Conservation (phyloP, 768 basidiomycete genomes). For the Amanita molliuscula region DNA sequence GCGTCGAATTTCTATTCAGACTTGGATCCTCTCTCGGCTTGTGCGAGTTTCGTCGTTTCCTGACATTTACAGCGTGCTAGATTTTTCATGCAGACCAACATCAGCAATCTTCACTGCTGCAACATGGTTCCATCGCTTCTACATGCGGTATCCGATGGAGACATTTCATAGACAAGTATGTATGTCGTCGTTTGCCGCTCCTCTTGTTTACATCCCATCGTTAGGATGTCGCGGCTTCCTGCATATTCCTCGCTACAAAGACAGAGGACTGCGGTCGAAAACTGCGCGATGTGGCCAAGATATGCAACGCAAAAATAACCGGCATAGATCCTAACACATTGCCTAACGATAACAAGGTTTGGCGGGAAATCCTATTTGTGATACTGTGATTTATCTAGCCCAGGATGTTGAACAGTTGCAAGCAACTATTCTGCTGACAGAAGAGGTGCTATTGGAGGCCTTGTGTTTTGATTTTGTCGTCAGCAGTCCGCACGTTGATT, state of each 20-base stretch:
- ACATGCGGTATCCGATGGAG: slow-evolving; percentile 78
- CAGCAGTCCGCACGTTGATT: slow-evolving; percentile 63
- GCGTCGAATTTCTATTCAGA: slow-evolving; percentile 80
- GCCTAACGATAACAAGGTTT: slow-evolving; percentile 55
- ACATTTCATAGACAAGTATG: slow-evolving; percentile 72
- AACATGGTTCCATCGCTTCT: slow-evolving; percentile 87
- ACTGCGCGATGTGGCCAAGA: slow-evolving; percentile 72
- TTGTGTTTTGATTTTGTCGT: slow-evolving; percentile 82
- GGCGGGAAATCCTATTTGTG: slow-evolving; percentile 9
- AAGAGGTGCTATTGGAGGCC: slow-evolving; percentile 72
- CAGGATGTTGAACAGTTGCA: slow-evolving; percentile 75
- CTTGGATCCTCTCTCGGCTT: slow-evolving; percentile 66
- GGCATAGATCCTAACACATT: slow-evolving; percentile 46
- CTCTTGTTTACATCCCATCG: slow-evolving; percentile 7
- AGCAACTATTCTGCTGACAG: slow-evolving; percentile 56
- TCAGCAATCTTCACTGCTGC: slow-evolving; percentile 82
- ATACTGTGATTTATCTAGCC: slow-evolving; percentile 3
- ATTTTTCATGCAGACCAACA: slow-evolving; percentile 44
- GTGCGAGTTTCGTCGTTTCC: slow-evolving; percentile 34
- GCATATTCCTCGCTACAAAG: slow-evolving; percentile 85
- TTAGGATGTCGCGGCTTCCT: slow-evolving; percentile 78
- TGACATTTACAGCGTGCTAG: slow-evolving; percentile 7
- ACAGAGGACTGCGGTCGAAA: slow-evolving; percentile 86
- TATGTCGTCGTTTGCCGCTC: slow-evolving; percentile 7
- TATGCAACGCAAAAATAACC: slow-evolving; percentile 60